phyloP scores from a whole-genome alignment of 371 early-diverging fungal genomes.

The Mortierella sp. region DNA sequence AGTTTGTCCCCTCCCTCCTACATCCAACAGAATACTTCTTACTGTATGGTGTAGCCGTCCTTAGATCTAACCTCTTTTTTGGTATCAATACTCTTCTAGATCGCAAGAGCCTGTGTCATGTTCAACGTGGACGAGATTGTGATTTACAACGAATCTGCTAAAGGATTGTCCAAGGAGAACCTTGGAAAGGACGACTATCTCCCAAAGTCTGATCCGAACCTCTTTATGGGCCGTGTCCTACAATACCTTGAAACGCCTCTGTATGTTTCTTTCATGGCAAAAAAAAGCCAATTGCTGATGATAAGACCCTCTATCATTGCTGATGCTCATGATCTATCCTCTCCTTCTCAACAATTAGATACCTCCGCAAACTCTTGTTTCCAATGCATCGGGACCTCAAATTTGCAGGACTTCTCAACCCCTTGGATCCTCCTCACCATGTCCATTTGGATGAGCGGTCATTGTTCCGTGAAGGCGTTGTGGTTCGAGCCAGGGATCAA shows the following conservation, averaged over 20 bases:
- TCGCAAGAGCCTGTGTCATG: conserved; percentile 72
- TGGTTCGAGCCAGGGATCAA: conserved; percentile 59
- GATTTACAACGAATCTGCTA: conserved; percentile 70
- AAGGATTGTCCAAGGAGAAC: conserved; percentile 40
- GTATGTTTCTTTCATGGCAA: conserved; percentile 43
- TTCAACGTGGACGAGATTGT: conserved; percentile 77
- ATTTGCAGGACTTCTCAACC: conserved; percentile 78
- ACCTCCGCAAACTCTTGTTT: conserved; percentile 73
- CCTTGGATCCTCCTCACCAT: conserved; percentile 80
- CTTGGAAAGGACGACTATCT: conserved; percentile 41
- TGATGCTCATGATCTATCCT: neutral
- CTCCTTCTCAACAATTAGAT: conserved; percentile 49
- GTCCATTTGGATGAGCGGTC: conserved; percentile 68
- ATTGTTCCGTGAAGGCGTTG: conserved; percentile 75
- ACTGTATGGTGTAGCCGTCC: too few relatives aligned
- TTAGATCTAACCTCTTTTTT: too few relatives aligned
- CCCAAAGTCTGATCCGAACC: conserved; percentile 62
- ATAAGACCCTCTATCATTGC: too few relatives aligned
- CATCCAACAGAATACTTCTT: too few relatives aligned
- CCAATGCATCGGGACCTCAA: conserved; percentile 78
- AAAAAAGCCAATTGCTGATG: too few relatives aligned
- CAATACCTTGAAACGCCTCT: conserved; percentile 79
- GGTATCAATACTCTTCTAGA: conserved; percentile 57
- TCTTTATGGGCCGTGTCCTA: conserved; percentile 71
- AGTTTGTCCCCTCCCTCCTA: too few relatives aligned